These are phyloP conservation scores for Pittosporum tobira DNA, from an alignment of 129 eudicot species.

Conservation along the genomic window DNA sequence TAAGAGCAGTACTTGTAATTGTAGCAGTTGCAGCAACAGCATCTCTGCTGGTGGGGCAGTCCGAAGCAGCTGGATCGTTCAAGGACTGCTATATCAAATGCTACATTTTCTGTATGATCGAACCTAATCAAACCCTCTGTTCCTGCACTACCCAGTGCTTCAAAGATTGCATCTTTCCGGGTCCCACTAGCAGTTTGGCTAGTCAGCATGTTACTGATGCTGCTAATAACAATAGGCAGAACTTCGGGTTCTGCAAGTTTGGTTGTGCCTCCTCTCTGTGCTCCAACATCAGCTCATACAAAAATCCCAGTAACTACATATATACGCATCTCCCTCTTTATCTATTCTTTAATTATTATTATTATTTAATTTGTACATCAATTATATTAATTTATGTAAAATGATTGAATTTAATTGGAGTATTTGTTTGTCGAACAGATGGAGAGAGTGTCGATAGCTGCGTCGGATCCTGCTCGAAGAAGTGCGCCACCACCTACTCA, in stretches of 20 bases:
- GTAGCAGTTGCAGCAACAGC: conserved; percentile 25
- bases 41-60: conserved; percentile 32
- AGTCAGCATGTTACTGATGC: not conserved
- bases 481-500: conserved; percentile 46
- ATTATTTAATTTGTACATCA: too few species aligned
- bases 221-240: conserved; percentile 19
- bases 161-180: conserved; percentile 60
- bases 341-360: too few species aligned
- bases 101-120: conserved; percentile 62
- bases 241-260: conserved; percentile 58
- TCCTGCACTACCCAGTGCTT: conserved; percentile 56
- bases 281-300: conserved; percentile 50
- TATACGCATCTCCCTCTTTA: not conserved
- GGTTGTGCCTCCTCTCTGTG: conserved; percentile 72
- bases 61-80: conserved; percentile 35
- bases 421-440: conserved; percentile 26
- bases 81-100: conserved; percentile 67
- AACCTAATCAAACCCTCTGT: conserved; percentile 60
- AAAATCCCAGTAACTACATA: conserved; percentile 38
- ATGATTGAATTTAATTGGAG: not conserved
- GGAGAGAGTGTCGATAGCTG: conserved; percentile 52
- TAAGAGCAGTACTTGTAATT: conserved; percentile 12
- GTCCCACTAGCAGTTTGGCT: conserved; percentile 18
- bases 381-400: not conserved
- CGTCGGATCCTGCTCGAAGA: conserved; percentile 73